Evolutionary conservation across 441 rosid species (phyloP).

Genomic region (Arabidopsis lyrata): DNA sequence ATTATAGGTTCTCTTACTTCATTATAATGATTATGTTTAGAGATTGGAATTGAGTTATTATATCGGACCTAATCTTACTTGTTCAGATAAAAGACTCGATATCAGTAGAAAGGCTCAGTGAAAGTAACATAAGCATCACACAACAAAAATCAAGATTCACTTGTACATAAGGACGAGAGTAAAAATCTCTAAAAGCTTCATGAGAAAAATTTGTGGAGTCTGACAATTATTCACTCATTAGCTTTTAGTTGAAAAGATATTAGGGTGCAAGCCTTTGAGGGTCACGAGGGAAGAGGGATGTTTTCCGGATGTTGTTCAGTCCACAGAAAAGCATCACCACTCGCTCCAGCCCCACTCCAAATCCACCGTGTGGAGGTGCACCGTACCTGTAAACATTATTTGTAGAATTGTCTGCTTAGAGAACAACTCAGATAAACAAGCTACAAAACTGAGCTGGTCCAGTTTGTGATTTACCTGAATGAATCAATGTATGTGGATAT

Average conservation of each 20-base stretch:
- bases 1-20: not conserved
- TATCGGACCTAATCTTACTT: not conserved
- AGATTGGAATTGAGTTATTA: not conserved
- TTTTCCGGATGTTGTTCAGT: constrained; percentile 78
- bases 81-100: not conserved
- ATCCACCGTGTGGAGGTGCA: constrained; percentile 89
- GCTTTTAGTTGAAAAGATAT: constrained; percentile 11
- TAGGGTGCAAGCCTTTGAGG: constrained; percentile 76
- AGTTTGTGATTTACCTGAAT: constrained; percentile 61
- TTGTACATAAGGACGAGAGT: constrained; percentile 13
- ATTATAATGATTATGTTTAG: not conserved
- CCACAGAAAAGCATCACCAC: constrained; percentile 89
- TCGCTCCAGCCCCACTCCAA: constrained; percentile 86
- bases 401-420: not conserved
- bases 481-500: constrained; percentile 81
- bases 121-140: constrained; percentile 3
- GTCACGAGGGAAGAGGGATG: constrained; percentile 91
- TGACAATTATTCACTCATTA: not conserved
- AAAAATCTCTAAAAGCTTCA: constrained; percentile 5
- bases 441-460: not conserved
- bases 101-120: not conserved
- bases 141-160: constrained; percentile 20
- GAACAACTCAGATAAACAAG: not conserved
- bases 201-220: constrained; percentile 23
- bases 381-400: constrained; percentile 63